These are phyloP conservation scores for Trichoderma breve DNA, from an alignment of 2,329 filamentous ascomycete species.

Conservation along the genomic window DNA sequence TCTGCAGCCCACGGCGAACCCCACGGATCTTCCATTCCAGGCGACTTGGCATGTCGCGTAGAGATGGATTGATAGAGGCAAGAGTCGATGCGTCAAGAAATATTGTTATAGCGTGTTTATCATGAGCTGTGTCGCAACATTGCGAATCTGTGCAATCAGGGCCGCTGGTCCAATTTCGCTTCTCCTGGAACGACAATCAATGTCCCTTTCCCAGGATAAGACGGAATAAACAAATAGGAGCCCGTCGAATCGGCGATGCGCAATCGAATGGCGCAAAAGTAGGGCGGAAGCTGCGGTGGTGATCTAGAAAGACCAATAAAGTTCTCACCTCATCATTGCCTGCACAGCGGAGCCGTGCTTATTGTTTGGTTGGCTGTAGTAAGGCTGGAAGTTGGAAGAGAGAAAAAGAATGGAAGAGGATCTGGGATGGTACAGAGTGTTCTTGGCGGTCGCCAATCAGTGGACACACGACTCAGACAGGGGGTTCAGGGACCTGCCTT, in stretches of 20 bases:
- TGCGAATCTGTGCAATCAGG: background rate
- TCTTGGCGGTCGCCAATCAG: background rate
- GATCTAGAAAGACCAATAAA: background rate
- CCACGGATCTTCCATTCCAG: conserved; percentile 62
- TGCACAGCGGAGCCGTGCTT: background rate
- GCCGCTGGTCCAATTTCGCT: conserved; percentile 1
- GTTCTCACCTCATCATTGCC: conserved; percentile 2
- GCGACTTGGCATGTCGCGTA: conserved; percentile 35
- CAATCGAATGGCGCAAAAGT: background rate
- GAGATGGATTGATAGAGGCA: background rate
- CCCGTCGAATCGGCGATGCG: background rate
- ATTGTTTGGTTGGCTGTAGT: background rate
- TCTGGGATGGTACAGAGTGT: background rate
- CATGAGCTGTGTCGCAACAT: background rate
- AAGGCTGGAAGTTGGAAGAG: background rate
- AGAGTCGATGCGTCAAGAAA: background rate
- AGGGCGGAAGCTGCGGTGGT: background rate
- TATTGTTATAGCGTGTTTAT: background rate
- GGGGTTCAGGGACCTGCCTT: conserved; percentile 10
- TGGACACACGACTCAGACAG: background rate
- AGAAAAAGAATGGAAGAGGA: background rate
- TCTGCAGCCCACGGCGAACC: conserved; percentile 57
- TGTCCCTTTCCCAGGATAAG: background rate
- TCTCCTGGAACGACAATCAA: background rate
- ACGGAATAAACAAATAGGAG: background rate